A percentile compares a stretch with the other conserved stretches of the same genome.
Conservation (phyloP, 139 green algal genomes). For the Diplosphaera chodatii region DNA sequence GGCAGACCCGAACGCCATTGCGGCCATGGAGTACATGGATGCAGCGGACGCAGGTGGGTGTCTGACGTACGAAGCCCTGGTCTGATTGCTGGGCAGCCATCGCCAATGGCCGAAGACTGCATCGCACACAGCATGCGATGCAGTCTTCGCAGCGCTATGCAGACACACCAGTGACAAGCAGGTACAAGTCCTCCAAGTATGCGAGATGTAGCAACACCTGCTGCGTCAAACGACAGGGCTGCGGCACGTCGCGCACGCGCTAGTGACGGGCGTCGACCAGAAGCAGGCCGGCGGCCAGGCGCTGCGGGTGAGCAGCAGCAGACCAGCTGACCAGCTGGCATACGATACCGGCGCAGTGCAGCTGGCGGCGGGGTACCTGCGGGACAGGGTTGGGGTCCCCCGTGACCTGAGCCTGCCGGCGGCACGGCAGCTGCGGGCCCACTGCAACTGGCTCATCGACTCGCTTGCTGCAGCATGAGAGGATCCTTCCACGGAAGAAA, state of each 20-base stretch:
- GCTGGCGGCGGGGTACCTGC: conserved; percentile 50
- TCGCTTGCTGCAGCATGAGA: not conserved
- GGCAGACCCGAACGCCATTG: conserved; percentile 63
- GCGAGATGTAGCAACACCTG: too few relatives aligned
- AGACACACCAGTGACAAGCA: too few relatives aligned
- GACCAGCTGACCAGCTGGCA: not conserved
- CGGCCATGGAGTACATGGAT: conserved; percentile 27
- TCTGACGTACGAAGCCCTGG: too few relatives aligned
- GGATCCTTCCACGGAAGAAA: too few relatives aligned
- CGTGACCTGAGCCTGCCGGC: conserved; percentile 75
- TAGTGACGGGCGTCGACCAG: conserved; percentile 63
- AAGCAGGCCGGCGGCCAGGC: conserved; percentile 41
- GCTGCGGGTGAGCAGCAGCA: conserved; percentile 25
- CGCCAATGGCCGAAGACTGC: too few relatives aligned
- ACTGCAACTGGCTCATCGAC: conserved; percentile 75
- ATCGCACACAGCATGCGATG: too few relatives aligned
- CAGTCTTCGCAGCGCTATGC: too few relatives aligned
- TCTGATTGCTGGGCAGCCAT: too few relatives aligned
- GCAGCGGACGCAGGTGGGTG: conserved; percentile 42
- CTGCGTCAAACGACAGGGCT: conserved; percentile 65
- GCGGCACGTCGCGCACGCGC: conserved; percentile 71
- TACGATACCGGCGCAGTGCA: too few relatives aligned
- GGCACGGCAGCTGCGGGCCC: conserved; percentile 79
- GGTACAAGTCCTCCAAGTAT: too few relatives aligned
- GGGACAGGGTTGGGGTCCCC: conserved; percentile 80